Base-by-base conservation (phyloP, 2,329 filamentous ascomycete species). In the Colletotrichum horii region DNA sequence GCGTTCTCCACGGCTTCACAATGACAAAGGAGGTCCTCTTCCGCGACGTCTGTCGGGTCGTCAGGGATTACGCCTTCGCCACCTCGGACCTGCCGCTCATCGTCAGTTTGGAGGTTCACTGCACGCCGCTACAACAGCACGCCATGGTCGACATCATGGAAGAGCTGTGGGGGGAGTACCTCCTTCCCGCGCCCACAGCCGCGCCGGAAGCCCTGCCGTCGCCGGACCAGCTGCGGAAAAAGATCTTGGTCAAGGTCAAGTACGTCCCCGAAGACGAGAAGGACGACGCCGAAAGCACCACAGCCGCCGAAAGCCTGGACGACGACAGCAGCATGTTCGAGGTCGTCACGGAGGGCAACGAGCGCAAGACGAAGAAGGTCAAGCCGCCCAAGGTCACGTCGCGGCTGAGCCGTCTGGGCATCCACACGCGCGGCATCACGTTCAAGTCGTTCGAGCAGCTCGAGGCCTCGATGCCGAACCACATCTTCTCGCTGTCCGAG, bases 81-180 rank as follows among this genome's bases (percentile, higher is more conserved):
- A 91, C 88, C 4, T 93, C 91, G 22, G 93, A 96, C 76, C 87
- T 98, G 24, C 97, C 97, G 0, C 88, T 99, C 19, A 96, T 98
- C 75, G 94, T 98, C 79, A 98, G 95, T 81, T 89, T 99, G 36
- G 97, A 99, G 84, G 95, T 98, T 0, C 97, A 98, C 85, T 96
- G 95, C 78, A 89, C 89, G 77, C 85, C 91, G 0, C 90, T 93
- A 71, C 97, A 99, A 84, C 97, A 99, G 83, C 91, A 94, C 78
- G 90, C 93, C 73, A 98, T 98, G 95, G 96, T 98, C 7, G 90
- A 94, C 76, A 98, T 98, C 80, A 98, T 99, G 92, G 90, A 93
- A 77, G 91, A 97, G 76, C 91, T 92, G 30, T 99, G 96, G 95
- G 89, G 89, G 19, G 93, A 89, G 1, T 88, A 93, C 74, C 87